Base-by-base conservation (phyloP, 148 eudicot species). In the Chenopodium berlandieri region DNA sequence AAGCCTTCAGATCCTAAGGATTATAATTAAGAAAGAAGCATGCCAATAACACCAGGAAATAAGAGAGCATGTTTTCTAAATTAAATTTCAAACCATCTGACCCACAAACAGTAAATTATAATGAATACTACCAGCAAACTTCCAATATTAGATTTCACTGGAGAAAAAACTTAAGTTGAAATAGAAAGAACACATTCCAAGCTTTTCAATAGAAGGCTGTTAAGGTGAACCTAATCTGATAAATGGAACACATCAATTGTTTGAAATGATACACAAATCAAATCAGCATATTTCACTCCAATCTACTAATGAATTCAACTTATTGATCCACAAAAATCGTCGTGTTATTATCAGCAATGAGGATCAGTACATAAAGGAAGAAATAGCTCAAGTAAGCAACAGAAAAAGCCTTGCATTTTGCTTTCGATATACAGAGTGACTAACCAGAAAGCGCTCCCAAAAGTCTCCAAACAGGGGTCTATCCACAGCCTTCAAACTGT, bases 391-490 rank as follows among this genome's bases (percentile, higher is more conserved):
- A 22, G 22, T 46, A 7, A 10, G 5, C 4, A 62, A 13, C 47
- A 50, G 3, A 25, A 66, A 66, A 56, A 54, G 52, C 20, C 19
- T 40, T 32, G 64, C 12, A 20, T 67, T 74, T 14, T 67, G 31
- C 63, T 19, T 68, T 27, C 46, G 19, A 27, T 37, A 2, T 9
- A 71, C 56, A 50, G 65, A 73, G 54, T 22, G 34, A 85, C 94
- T 86, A 80, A 94, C 98, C 85, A 91, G 78, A 87, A 94, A 96
- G 20, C 98, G 93, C 88, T 96, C 98, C 99, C 99, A 96, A 78
- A 94, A 96, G 87, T 96, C 99, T 67, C 98, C 92, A 86, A 96
- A 96, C 2, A 96, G 91, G 66, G 99, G 99, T 87, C 99, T 90
- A 86, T 94, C 99, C 82, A 96, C 94, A n/a, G 99, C 98, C 86